phyloP scores from a whole-genome alignment of 169 alveolate genomes.

The Plasmodium berghei region DNA sequence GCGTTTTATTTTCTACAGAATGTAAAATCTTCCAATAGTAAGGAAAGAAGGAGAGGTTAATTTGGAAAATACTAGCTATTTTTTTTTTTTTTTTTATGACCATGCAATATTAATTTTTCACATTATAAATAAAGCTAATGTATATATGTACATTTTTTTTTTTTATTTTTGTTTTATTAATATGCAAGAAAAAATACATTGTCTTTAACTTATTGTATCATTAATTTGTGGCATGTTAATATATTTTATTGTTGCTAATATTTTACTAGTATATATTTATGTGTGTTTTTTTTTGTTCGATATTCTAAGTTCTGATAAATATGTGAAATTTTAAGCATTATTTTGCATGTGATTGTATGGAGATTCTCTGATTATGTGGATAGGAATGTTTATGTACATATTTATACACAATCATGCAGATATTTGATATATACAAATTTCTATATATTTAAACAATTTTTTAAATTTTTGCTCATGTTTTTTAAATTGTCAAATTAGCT shows the following conservation, averaged over 20 bases:
- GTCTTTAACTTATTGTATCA: constrained; percentile 5
- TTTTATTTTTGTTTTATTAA: constrained; percentile 15
- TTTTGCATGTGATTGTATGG: constrained; percentile 1
- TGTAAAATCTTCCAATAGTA: constrained; percentile 5
- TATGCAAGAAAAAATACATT: not conserved
- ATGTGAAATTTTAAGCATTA: constrained; percentile 1
- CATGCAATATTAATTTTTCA: not conserved
- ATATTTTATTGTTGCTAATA: not conserved
- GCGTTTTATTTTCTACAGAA: not conserved
- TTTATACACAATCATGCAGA: not conserved
- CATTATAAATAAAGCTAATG: not conserved
- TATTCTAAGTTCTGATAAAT: not conserved
- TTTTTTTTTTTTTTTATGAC: constrained; percentile 4
- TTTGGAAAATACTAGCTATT: not conserved
- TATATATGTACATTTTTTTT: not conserved
- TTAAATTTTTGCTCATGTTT: constrained; percentile 23
- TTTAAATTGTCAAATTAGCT: constrained; percentile 40
- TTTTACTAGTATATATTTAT: not conserved
- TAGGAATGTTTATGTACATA: not conserved
- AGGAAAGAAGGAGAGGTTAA: constrained; percentile 29
- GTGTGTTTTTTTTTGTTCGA: constrained; percentile 2
- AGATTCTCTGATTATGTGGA: constrained; percentile 3
- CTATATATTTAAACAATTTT: constrained; percentile 3
- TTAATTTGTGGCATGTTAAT: constrained; percentile 7
- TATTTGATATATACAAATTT: not conserved